A percentile compares a stretch with the other conserved stretches of the same genome.
Evolutionary conservation across 495 filamentous ascomycete species (phyloP).

Genomic region (Penicillium cinerascens): DNA sequence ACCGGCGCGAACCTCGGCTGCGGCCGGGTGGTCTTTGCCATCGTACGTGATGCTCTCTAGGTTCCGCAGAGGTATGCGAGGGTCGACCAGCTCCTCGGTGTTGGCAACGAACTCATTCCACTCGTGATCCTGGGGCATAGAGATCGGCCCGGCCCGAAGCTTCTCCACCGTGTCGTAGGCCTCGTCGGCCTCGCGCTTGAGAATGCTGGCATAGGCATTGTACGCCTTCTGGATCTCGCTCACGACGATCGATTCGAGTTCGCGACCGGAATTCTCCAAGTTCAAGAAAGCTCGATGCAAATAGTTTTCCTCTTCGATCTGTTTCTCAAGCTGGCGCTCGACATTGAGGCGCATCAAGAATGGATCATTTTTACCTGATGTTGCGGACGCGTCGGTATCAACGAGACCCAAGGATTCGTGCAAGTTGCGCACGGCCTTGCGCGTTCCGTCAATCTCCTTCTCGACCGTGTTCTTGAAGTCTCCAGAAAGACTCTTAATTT

Average conservation of each 20-base stretch:
- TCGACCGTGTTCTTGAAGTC: slow-evolving; percentile 87
- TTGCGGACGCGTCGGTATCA: slow-evolving; percentile 70
- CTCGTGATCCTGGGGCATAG: slow-evolving; percentile 87
- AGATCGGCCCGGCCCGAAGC: slow-evolving; percentile 77
- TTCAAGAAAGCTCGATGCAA: slow-evolving; percentile 92
- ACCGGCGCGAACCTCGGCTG: slow-evolving; percentile 80
- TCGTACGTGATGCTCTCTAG: slow-evolving; percentile 87
- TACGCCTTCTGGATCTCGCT: slow-evolving; percentile 97
- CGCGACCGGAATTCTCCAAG: slow-evolving; percentile 87
- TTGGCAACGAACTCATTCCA: slow-evolving; percentile 80
- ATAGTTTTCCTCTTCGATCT: slow-evolving; percentile 97
- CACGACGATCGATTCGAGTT: slow-evolving; percentile 92
- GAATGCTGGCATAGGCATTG: slow-evolving; percentile 82
- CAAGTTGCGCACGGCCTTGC: slow-evolving; percentile 67
- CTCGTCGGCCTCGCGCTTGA: slow-evolving; percentile 84
- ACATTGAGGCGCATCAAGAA: slow-evolving; percentile 81
- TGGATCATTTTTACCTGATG: slow-evolving; percentile 83
- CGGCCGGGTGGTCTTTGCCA: slow-evolving; percentile 84
- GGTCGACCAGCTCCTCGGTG: slow-evolving; percentile 86
- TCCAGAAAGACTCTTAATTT: slow-evolving; percentile 85
- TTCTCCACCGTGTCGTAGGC: slow-evolving; percentile 73
- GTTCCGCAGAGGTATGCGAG: slow-evolving; percentile 70
- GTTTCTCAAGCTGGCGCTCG: slow-evolving; percentile 82
- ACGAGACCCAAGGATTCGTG: slow-evolving; percentile 75
- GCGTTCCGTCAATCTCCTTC: slow-evolving; percentile 51